These are phyloP conservation scores for Saturnispora serradocipensis DNA, from an alignment of 805 yeast species.

Conservation along the genomic window DNA sequence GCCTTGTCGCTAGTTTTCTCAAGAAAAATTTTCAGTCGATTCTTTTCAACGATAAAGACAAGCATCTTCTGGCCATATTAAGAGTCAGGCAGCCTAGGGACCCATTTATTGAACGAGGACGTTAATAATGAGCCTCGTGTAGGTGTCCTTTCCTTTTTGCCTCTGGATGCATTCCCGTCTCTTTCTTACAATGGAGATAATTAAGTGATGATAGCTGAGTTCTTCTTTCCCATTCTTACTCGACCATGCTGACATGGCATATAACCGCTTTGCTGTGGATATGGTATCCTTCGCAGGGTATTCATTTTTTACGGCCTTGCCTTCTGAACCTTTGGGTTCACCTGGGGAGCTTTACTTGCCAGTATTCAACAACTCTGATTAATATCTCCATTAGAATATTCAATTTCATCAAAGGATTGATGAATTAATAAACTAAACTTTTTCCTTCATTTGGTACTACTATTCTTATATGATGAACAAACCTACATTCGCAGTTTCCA, in stretches of 20 bases:
- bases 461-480: constrained; percentile 56
- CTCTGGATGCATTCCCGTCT: neutral
- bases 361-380: constrained; percentile 62
- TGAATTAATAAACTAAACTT: neutral
- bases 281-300: constrained; percentile 21
- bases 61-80: neutral
- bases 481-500: constrained; percentile 93
- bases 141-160: neutral
- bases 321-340: constrained; percentile 23
- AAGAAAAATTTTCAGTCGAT: neutral
- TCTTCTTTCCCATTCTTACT: constrained; percentile 88
- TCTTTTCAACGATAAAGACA: neutral
- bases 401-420: neutral
- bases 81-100: neutral
- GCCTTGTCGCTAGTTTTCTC: neutral
- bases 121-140: neutral
- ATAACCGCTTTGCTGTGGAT: constrained; percentile 34
- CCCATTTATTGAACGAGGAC: neutral
- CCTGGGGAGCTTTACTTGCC: constrained; percentile 70
- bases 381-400: neutral
- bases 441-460: neutral
- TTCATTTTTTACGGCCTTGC: constrained; percentile 25
- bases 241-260: constrained; percentile 92
- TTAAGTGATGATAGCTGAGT: constrained; percentile 33
- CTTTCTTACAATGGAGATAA: neutral